Percentiles rank a stretch among this genome's conserved stretches.
Conservation (phyloP, 495 filamentous ascomycete genomes). For the Pyrenula massariospora region DNA sequence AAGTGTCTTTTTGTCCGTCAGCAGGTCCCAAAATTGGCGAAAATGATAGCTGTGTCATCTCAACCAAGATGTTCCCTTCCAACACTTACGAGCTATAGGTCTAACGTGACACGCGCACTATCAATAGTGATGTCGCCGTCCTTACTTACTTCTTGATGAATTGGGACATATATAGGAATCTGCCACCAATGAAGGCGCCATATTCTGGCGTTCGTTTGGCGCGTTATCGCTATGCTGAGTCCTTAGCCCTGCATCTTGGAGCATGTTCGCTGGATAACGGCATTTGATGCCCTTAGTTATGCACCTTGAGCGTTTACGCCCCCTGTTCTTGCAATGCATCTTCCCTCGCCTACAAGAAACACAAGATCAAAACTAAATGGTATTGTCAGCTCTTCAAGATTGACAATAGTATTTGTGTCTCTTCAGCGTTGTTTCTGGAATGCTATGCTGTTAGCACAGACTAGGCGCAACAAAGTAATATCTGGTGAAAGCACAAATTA, state of each 20-base stretch:
- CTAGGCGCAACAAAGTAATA: constrained; percentile 4
- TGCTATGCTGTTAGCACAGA: constrained; percentile 6
- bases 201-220: neutral
- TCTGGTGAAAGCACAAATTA: constrained; percentile 11
- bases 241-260: constrained; percentile 3
- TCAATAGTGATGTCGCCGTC: constrained; percentile 1
- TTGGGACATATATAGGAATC: neutral
- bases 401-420: constrained; percentile 38
- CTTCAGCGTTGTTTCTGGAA: constrained; percentile 29
- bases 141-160: neutral
- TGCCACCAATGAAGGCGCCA: neutral
- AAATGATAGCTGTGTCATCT: constrained; percentile 10
- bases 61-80: constrained; percentile 11
- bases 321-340: constrained; percentile 26
- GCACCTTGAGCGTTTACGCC: constrained; percentile 30
- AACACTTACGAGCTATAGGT: constrained; percentile 10
- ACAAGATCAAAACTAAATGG: constrained; percentile 24
- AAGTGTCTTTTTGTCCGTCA: constrained; percentile 9
- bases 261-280: constrained; percentile 18
- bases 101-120: constrained; percentile 6
- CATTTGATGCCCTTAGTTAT: constrained; percentile 23
- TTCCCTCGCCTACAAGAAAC: constrained; percentile 27
- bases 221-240: neutral
- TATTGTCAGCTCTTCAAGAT: constrained; percentile 17
- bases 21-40: constrained; percentile 10